Conservation (phyloP, 2,329 filamentous ascomycete genomes). For the Elsinoe necatrix region DNA sequence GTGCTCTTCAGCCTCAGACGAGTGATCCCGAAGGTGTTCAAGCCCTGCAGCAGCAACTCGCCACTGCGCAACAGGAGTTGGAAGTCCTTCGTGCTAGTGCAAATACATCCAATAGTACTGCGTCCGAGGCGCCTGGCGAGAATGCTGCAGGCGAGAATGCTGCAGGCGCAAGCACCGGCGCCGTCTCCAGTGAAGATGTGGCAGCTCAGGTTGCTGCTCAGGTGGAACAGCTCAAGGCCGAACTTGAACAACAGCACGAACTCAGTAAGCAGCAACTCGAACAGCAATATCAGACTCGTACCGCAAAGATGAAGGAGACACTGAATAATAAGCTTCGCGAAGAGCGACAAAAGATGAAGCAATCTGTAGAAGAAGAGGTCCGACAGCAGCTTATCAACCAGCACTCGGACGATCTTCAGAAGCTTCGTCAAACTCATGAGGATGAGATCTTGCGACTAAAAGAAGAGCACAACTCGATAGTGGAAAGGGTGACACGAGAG, state of each 20-base stretch:
- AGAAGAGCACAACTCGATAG: constrained; percentile 30
- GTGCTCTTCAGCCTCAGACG: constrained; percentile 5
- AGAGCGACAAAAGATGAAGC: constrained; percentile 29
- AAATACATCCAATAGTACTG: constrained; percentile 4
- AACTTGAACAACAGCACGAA: constrained; percentile 31
- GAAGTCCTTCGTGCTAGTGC: constrained; percentile 35
- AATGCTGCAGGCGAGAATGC: neutral
- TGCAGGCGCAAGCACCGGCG: constrained; percentile 1
- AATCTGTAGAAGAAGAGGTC: constrained; percentile 27
- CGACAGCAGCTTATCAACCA: constrained; percentile 29
- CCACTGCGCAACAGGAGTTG: constrained; percentile 38
- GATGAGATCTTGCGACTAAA: constrained; percentile 35
- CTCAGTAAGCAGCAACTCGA: constrained; percentile 39
- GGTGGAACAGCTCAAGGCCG: constrained; percentile 30
- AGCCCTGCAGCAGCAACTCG: constrained; percentile 35
- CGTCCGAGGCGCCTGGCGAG: no score
- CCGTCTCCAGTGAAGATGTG: constrained; percentile 25
- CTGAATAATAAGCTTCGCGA: constrained; percentile 60
- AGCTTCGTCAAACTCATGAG: constrained; percentile 39
- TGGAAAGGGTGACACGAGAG: constrained; percentile 30
- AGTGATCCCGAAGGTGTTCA: constrained; percentile 26
- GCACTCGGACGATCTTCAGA: constrained; percentile 43
- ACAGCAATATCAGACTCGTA: constrained; percentile 45
- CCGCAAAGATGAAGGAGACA: constrained; percentile 59
- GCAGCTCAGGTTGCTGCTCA: constrained; percentile 43